Evolutionary conservation across 768 basidiomycete species (phyloP).

Genomic region (Collybia mongolica): DNA sequence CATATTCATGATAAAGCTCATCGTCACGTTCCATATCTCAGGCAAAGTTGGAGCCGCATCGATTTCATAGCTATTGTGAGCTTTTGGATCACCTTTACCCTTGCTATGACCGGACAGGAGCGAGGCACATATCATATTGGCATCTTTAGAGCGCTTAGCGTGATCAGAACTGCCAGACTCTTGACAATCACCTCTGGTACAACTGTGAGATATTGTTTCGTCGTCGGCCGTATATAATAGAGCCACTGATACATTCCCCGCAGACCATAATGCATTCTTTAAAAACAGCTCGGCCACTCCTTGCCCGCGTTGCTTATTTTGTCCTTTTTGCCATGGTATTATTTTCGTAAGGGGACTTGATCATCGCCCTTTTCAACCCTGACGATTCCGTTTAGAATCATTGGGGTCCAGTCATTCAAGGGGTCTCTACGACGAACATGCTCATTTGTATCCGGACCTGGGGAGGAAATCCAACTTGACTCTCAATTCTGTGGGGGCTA

Average conservation of each 20-base stretch:
- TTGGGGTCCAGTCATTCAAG: constrained; percentile 93
- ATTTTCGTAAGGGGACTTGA: constrained; percentile 64
- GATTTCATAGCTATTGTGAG: constrained; percentile 83
- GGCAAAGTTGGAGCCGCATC: constrained; percentile 91
- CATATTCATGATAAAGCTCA: constrained; percentile 54
- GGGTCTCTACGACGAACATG: constrained; percentile 76
- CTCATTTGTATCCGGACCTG: constrained; percentile 50
- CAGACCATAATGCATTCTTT: constrained; percentile 87
- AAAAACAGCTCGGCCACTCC: constrained; percentile 86
- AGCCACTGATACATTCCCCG: constrained; percentile 9
- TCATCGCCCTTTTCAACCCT: neutral
- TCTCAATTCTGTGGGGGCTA: constrained; percentile 79
- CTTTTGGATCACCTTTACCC: constrained; percentile 83
- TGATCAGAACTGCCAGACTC: constrained; percentile 78
- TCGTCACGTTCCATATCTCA: constrained; percentile 80
- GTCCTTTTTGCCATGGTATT: constrained; percentile 86
- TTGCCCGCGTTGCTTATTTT: constrained; percentile 88
- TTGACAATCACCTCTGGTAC: constrained; percentile 91
- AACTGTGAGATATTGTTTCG: constrained; percentile 51
- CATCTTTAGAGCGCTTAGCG: constrained; percentile 85
- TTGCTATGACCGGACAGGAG: constrained; percentile 72
- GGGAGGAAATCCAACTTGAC: constrained; percentile 46
- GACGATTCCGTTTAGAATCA: constrained; percentile 52
- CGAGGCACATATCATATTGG: constrained; percentile 71
- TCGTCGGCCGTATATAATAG: neutral